A percentile compares a stretch with the other conserved stretches of the same genome.
phyloP scores from a whole-genome alignment of 805 yeast genomes.

The Ogataea thermomethanolica region DNA sequence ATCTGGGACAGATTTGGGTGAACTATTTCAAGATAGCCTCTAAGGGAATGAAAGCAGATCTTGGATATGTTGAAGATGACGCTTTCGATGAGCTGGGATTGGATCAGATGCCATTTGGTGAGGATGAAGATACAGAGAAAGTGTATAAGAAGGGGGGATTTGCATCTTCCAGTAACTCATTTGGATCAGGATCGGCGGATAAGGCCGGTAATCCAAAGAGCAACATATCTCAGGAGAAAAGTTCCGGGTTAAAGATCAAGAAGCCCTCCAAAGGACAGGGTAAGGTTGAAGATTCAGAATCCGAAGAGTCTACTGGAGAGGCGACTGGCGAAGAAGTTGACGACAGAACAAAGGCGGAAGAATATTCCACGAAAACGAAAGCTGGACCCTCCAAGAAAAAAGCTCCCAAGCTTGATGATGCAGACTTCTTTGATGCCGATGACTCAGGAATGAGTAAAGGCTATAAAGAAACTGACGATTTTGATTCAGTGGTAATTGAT shows the following conservation, averaged over 20 bases:
- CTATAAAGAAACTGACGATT: conserved; percentile 25
- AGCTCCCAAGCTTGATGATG: conserved; percentile 15
- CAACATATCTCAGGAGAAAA: background rate
- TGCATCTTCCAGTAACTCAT: conserved; percentile 20
- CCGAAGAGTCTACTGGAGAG: conserved; percentile 1
- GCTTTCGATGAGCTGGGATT: conserved; percentile 31
- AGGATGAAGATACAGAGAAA: conserved; percentile 12
- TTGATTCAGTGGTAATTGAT: conserved; percentile 9
- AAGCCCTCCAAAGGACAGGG: conserved; percentile 7
- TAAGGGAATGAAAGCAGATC: conserved; percentile 21
- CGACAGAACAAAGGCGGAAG: background rate
- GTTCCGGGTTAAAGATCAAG: conserved; percentile 3
- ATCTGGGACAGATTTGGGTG: conserved; percentile 54
- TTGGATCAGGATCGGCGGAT: conserved; percentile 8
- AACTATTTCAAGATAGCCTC: conserved; percentile 33
- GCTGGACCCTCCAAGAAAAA: conserved; percentile 3
- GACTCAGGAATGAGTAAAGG: conserved; percentile 24
- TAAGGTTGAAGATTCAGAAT: background rate
- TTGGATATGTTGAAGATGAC: conserved; percentile 31
- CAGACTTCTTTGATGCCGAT: conserved; percentile 22
- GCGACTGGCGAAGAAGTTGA: conserved; percentile 9
- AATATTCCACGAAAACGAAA: background rate
- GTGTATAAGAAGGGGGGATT: conserved; percentile 22
- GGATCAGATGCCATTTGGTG: conserved; percentile 16
- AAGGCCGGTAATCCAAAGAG: background rate